These are phyloP conservation scores for Triticum aestivum DNA, from an alignment of 176 grass and related monocot species.

Conservation along the genomic window IWGSC_CS_RefSeq_v2.1 NC_057802.1:171129814-171130313, in stretches of 20 bases:
- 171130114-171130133: slow-evolving; percentile 75
- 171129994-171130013: slow-evolving; percentile 69
- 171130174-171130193: slow-evolving; percentile 88
- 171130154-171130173: slow-evolving; percentile 61
- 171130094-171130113: slow-evolving; percentile 80
- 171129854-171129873: slow-evolving; percentile 55
- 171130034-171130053: slow-evolving; percentile 51
- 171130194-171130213: slow-evolving; percentile 75
- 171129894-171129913: slow-evolving; percentile 81
- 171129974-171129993: slow-evolving; percentile 85
- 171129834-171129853: slow-evolving; percentile 59
- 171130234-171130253: slow-evolving; percentile 62
- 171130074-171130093: slow-evolving; percentile 89
- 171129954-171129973: slow-evolving; percentile 51
- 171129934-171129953: slow-evolving; percentile 88
- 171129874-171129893: slow-evolving; percentile 69
- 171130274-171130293: slow-evolving; percentile 76
- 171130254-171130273: slow-evolving; percentile 78
- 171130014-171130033: slow-evolving; percentile 43
- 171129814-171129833: slow-evolving; percentile 72
- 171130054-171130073: slow-evolving; percentile 61
- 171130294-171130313: slow-evolving; percentile 44
- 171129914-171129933: slow-evolving; percentile 63
- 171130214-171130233: slow-evolving; percentile 88
- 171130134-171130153: slow-evolving; percentile 81